Evolutionary conservation across 75 land plant species (phyloP), one percentile per base, ranked within the genome.

Genomic region (Pinus albicaulis): DNA sequence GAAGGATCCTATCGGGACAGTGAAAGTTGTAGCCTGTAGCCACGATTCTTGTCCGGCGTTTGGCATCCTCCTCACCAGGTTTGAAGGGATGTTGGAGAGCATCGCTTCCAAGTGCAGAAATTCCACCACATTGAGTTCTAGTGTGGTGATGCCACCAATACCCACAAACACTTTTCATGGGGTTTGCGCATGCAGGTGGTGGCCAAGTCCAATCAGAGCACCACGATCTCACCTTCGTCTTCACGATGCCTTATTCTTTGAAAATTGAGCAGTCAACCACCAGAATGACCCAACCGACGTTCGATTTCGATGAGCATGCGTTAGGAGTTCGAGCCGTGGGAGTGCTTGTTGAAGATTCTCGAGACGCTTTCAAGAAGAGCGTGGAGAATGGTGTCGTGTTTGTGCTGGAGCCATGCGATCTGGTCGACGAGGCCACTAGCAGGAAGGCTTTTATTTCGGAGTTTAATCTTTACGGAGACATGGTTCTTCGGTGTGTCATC

Each of bases 241-340:
- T 97, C 87, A 80, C 99, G 59, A 95, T 98, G 8, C 98, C 99
- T 38, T 94, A 97, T 74, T 86, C 95, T 6, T 79, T 88, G 17
- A 79, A 84, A 62, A 71, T 79, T 41, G 71, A 88, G 66, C 55
- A 78, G 63, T 36, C 77, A 17, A 55, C 59, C 25, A 20, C 82
- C 13, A 70, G 77, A 25, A 80, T 79, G 55, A 78, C 94, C 0
- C 84, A 92, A 55, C 95, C 99, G 19, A 83, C 88, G 41, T 94
- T 91, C 83, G 66, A 71, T 58, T 25, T 78, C 75, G 78, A 77
- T 23, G 80, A 80, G 20, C 99, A 97, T 75, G 99, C 98, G 38
- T 76, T 97, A 44, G 98, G 74, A 60, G 99, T 89, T 41, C 81
- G 99, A 12, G 98, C 99, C 38, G 78, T 97, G 58, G 98, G 92